Evolutionary conservation across 2,329 filamentous ascomycete genomes (phyloP), one percentile per base, ranked within the genome.

Genomic region (Metarhizium brunneum): DNA sequence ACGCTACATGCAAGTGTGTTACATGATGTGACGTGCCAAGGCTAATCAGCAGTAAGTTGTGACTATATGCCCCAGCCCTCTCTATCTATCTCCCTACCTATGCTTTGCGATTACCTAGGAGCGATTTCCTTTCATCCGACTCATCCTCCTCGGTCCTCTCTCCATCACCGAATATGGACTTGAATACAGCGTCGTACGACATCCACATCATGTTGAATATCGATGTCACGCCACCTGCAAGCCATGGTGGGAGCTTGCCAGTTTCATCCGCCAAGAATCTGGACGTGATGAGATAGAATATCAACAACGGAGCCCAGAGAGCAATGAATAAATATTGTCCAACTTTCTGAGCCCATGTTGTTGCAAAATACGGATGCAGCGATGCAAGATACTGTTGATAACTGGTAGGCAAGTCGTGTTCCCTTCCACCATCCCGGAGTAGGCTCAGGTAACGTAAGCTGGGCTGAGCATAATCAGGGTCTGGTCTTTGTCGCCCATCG

Each of bases 371-470:
- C 0, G 88, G 75, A 54, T 82, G 80, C 49, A 96, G 76, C 14
- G 78, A 72, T 7, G 79, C 73, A 3, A 99, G 77, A 68, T 92
- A 95, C 2, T 74, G 73, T 62, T 85, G 85, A 66, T 96, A 99
- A 54, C 88, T 85, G 5, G 78, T 71, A 0, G 94, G 94, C 1
- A 99, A 77, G n/a, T 78, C 76, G 66, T 94, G 87, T 68, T 97
- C 91, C 2, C 75, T 73, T 0, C 90, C 92, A 16, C 94, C 94
- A 60, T 86, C 82, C 14, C 79, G 83, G 62, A 99, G 82, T 52
- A 96, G 79, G 58, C 86, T 85, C 29, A 96, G 75, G 68, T 99
- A 97, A 13, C 94, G 85, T 47, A 83, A 77, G 2, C 90, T 95
- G 0, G 94, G 81, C 70, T 96, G 90, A 0, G 91, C 88, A 64